Base-by-base conservation (phyloP, 495 filamentous ascomycete species). In the Hypoxylon lenormandii region DNA sequence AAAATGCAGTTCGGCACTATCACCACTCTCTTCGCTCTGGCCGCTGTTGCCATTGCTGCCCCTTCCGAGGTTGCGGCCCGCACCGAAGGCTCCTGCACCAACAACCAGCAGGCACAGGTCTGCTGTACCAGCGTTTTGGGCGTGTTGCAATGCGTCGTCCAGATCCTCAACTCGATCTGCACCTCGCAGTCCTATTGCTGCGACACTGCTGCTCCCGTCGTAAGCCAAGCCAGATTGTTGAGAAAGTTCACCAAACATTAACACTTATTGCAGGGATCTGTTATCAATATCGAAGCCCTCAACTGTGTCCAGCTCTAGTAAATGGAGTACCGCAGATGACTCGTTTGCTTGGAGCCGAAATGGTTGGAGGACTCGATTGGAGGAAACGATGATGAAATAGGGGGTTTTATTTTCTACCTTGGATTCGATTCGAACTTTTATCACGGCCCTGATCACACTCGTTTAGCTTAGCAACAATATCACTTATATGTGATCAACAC, bases 361-460 rank as follows among this genome's bases (percentile, higher is more conserved):
- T 36, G 16, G 33, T 36, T 22, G 52, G 26, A 15, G 45, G 26
- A 22, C 11, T 54, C 12, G 33, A 13, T n/a, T 69, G 18, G 38
- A 45, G 26, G n/a, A 51, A 10, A 70, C 18, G 49, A 66, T 55
- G 45, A 19, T 33, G n/a, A 23, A 42, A 18, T 16, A 6, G 23
- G 10, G 13, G 11, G 6, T 3, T 33, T 26, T 48, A 46, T 15
- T 46, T 50, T 56, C 40, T 16, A 38, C 2, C 6, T 66, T 18
- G 57, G 18, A 12, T 70, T 50, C 54, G 42, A 50, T 52, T 57
- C 46, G 40, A 18, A 50, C 30, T 55, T 54, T n/a, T 55, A 47
- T 75, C 64, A 69, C 28, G 64, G 69, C 70, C 69, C 62, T 73
- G 65, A 66, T 36, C 40, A 72, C 64, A 56, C 49, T 75, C 72